Percentiles rank a stretch among this genome's conserved stretches.
phyloP scores from a whole-genome alignment of 768 basidiomycete species.

The Psilocybe subaeruginosa region DNA sequence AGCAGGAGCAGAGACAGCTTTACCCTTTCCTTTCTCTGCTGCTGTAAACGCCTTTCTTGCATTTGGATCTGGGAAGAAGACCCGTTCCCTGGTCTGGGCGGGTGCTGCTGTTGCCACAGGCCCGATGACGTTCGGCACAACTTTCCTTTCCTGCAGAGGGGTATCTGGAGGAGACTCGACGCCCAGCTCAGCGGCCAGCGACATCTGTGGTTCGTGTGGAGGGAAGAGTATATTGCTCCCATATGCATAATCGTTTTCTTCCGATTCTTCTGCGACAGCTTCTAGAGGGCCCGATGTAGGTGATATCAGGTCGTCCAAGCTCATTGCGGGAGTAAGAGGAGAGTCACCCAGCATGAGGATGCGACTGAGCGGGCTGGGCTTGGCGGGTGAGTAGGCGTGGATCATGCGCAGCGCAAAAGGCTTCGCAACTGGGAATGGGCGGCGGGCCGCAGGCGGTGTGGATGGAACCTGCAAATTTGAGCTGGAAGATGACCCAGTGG shows the following conservation, averaged over 20 bases:
- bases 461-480: conserved; percentile 23
- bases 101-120: neutral
- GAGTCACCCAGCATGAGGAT: conserved; percentile 75
- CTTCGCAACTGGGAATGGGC: conserved; percentile 72
- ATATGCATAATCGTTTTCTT: conserved; percentile 29
- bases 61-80: conserved; percentile 33
- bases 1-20: conserved; percentile 21
- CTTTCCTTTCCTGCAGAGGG: conserved; percentile 57
- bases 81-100: conserved; percentile 16
- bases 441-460: conserved; percentile 37
- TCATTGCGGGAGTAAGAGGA: conserved; percentile 47
- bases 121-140: conserved; percentile 32
- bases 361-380: conserved; percentile 80
- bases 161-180: conserved; percentile 49
- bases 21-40: conserved; percentile 38
- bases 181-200: conserved; percentile 49
- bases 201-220: conserved; percentile 30
- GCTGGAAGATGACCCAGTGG: conserved; percentile 2
- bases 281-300: conserved; percentile 28
- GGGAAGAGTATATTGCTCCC: conserved; percentile 15
- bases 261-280: conserved; percentile 38
- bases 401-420: conserved; percentile 70
- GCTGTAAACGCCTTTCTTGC: conserved; percentile 26
- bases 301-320: conserved; percentile 22
- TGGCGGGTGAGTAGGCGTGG: conserved; percentile 82